phyloP scores from a whole-genome alignment of 805 yeast species.

The Komagataella populi region DNA sequence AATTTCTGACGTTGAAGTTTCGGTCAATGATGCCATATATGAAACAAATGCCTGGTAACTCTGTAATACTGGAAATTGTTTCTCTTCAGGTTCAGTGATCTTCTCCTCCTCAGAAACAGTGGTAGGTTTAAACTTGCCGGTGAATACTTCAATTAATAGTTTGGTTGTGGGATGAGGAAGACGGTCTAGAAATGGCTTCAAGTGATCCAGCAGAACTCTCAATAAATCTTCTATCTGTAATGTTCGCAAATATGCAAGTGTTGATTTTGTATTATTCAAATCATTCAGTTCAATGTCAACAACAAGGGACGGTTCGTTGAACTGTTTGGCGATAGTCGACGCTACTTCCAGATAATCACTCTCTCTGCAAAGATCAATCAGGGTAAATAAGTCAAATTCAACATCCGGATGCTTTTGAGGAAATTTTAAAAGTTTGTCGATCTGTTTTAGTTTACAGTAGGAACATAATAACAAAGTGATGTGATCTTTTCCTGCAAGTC shows the following conservation, averaged over 20 bases:
- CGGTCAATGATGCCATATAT: slow-evolving; percentile 20
- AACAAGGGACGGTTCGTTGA: slow-evolving; percentile 60
- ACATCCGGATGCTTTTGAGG: slow-evolving; percentile 24
- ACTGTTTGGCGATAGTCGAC: slow-evolving; percentile 51
- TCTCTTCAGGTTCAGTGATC: slow-evolving; percentile 1
- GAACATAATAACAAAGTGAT: slow-evolving; percentile 68
- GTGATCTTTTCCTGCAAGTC: slow-evolving; percentile 63
- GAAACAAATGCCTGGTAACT: slow-evolving; percentile 46
- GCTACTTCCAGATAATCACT: slow-evolving; percentile 57
- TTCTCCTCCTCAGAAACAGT: slow-evolving; percentile 3
- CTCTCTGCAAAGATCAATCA: slow-evolving; percentile 60
- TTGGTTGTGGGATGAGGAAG: slow-evolving; percentile 76
- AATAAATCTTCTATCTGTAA: slow-evolving; percentile 67
- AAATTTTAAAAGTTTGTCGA: slow-evolving; percentile 42
- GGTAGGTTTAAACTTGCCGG: slow-evolving; percentile 61
- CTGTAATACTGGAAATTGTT: slow-evolving; percentile 21
- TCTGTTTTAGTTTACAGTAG: slow-evolving; percentile 60
- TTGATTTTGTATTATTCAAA: slow-evolving; percentile 41
- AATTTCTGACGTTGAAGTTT: background rate
- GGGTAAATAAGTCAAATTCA: slow-evolving; percentile 53
- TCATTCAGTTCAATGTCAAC: slow-evolving; percentile 66
- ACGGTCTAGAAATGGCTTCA: slow-evolving; percentile 48
- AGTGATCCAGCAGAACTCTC: slow-evolving; percentile 38
- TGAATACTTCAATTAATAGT: slow-evolving; percentile 72
- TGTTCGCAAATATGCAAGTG: slow-evolving; percentile 53